Evolutionary conservation across 371 early-diverging fungal genomes (phyloP).

Genomic region (Mucor piriformis): DNA sequence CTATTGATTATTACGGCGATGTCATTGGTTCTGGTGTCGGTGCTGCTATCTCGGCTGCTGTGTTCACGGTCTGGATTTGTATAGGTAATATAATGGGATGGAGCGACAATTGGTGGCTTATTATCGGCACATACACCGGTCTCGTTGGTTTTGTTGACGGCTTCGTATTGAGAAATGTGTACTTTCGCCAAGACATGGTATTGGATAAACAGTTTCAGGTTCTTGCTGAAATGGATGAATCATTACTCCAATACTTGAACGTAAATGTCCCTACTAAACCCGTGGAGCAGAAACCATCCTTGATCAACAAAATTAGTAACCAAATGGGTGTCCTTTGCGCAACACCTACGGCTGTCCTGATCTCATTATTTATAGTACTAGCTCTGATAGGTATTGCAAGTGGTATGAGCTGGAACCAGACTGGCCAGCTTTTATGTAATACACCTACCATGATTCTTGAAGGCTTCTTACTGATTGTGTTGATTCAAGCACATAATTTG

Average conservation of each 20-base stretch:
- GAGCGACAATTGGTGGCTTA: slow-evolving; percentile 24
- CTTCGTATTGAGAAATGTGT: slow-evolving; percentile 27
- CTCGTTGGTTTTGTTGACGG: slow-evolving; percentile 31
- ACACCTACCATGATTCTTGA: slow-evolving; percentile 31
- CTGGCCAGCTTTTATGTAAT: slow-evolving; percentile 27
- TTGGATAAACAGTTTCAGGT: slow-evolving; percentile 21
- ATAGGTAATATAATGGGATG: slow-evolving; percentile 15
- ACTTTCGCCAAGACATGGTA: slow-evolving; percentile 19
- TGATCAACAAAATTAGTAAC: slow-evolving; percentile 10
- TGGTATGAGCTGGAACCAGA: slow-evolving; percentile 22
- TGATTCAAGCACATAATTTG: slow-evolving; percentile 27
- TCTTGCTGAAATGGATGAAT: slow-evolving; percentile 7
- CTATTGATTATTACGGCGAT: slow-evolving; percentile 32
- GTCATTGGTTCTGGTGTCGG: slow-evolving; percentile 28
- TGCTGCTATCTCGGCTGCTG: slow-evolving; percentile 9
- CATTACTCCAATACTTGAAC: slow-evolving; percentile 17
- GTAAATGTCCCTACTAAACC: slow-evolving; percentile 4
- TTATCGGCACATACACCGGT: slow-evolving; percentile 33
- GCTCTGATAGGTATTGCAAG: slow-evolving; percentile 21
- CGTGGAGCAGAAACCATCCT: background rate
- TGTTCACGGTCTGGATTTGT: slow-evolving; percentile 18
- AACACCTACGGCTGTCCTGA: slow-evolving; percentile 8
- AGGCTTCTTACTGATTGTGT: slow-evolving; percentile 27
- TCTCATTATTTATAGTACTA: slow-evolving; percentile 8
- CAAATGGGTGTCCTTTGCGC: slow-evolving; percentile 23